Evolutionary conservation across 2,329 filamentous ascomycete genomes (phyloP).

Genomic region (Hymenotorrendiella dingleyae): DNA sequence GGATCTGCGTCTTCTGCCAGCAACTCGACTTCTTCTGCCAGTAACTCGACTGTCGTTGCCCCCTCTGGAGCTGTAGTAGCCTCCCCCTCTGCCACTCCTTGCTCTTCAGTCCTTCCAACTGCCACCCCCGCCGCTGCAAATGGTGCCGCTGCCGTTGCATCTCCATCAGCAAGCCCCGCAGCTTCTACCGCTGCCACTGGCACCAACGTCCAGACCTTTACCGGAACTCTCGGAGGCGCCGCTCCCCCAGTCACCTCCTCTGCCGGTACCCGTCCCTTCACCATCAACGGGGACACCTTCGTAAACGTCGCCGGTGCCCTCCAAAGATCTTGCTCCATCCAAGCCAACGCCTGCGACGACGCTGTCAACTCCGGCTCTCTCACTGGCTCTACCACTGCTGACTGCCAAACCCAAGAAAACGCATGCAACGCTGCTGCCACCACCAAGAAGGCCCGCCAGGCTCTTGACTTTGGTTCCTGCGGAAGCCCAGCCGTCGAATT

Average conservation of each 20-base stretch:
- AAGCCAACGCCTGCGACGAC: conserved; percentile 55
- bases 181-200: neutral
- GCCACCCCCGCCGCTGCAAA: conserved; percentile 20
- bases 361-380: conserved; percentile 46
- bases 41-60: conserved; percentile 21
- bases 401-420: conserved; percentile 51
- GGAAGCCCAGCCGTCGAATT: conserved; percentile 38
- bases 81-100: neutral
- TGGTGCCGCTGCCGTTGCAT: conserved; percentile 30
- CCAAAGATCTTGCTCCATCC: conserved; percentile 53
- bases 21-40: conserved; percentile 4
- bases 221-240: conserved; percentile 44
- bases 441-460: conserved; percentile 17
- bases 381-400: conserved; percentile 36
- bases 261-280: conserved; percentile 46
- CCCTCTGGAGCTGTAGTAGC: conserved; percentile 9
- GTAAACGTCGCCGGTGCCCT: conserved; percentile 48
- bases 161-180: conserved; percentile 1
- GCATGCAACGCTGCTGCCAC: conserved; percentile 33
- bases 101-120: neutral
- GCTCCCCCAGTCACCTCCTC: conserved; percentile 44
- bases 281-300: conserved; percentile 52
- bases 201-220: conserved; percentile 36
- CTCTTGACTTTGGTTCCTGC: conserved; percentile 37
- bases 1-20: conserved; percentile 5